Evolutionary conservation across 2,329 filamentous ascomycete species (phyloP).

Genomic region (Penicillium digitatum): DNA sequence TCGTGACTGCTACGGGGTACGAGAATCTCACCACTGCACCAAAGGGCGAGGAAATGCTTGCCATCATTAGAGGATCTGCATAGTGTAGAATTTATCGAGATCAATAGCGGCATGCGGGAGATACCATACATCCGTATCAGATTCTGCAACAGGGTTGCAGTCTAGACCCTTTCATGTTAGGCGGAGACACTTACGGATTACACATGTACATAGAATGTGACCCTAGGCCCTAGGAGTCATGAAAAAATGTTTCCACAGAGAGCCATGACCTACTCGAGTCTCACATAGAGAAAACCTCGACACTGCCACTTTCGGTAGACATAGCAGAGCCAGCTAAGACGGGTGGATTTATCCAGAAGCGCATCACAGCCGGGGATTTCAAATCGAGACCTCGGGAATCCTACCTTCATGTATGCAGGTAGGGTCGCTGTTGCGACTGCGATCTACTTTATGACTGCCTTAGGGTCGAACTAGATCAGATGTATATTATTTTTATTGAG

Average conservation of each 20-base stretch:
- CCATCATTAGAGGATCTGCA: slow-evolving; percentile 33
- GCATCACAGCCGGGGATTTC: too few species aligned
- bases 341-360: too few species aligned
- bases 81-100: background rate
- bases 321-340: too few species aligned
- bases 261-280: background rate
- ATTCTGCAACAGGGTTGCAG: background rate
- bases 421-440: too few species aligned
- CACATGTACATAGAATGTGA: background rate
- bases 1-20: slow-evolving; percentile 65
- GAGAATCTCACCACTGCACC: slow-evolving; percentile 70
- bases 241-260: background rate
- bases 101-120: background rate
- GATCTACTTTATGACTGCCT: too few species aligned
- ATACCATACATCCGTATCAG: too few species aligned
- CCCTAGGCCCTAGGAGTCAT: background rate
- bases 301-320: background rate
- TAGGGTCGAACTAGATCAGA: too few species aligned
- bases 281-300: background rate
- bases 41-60: slow-evolving; percentile 58
- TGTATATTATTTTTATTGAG: too few species aligned
- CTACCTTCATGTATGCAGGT: too few species aligned
- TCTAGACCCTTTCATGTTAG: background rate
- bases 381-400: too few species aligned
- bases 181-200: background rate